Conservation (phyloP, 2,329 filamentous ascomycete species). For the Anthostomella pinea region DNA sequence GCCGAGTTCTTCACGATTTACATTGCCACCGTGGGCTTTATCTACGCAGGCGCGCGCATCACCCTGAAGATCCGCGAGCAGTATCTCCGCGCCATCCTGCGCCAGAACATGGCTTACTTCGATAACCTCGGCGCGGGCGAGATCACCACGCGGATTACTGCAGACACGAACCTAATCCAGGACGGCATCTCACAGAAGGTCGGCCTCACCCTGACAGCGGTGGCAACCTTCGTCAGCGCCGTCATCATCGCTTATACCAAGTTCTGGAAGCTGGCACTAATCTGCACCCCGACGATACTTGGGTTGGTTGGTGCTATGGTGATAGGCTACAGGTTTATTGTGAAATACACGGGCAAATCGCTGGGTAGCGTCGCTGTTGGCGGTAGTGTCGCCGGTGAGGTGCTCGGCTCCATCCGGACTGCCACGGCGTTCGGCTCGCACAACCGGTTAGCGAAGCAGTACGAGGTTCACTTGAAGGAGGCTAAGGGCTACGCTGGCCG, state of each 20-base stretch:
- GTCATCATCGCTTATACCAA: conserved; percentile 52
- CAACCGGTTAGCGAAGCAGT: no score
- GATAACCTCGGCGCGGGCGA: conserved; percentile 24
- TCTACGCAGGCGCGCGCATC: conserved; percentile 21
- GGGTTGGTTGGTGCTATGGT: conserved; percentile 49
- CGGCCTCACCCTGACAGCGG: conserved; percentile 52
- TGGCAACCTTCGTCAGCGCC: conserved; percentile 47
- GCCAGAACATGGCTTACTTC: conserved; percentile 29
- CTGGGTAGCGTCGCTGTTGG: no score
- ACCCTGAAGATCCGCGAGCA: conserved; percentile 12
- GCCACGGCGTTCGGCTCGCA: no score
- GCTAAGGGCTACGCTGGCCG: no score
- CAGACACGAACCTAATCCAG: conserved; percentile 57
- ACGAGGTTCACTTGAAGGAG: no score
- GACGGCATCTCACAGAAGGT: conserved; percentile 61
- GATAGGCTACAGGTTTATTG: conserved; percentile 47
- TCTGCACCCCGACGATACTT: conserved; percentile 50
- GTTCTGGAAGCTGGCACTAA: conserved; percentile 56
- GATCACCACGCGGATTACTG: conserved; percentile 18
- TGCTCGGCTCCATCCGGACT: no score
- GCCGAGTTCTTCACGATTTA: conserved; percentile 17
- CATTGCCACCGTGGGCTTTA: conserved; percentile 19
- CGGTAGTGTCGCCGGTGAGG: no score
- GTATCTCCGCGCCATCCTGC: conserved; percentile 21
- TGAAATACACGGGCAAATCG: no score